These are phyloP conservation scores for Ganoderma boninense DNA, from an alignment of 1,284 basidiomycete genomes.

Conservation along the genomic window DNA sequence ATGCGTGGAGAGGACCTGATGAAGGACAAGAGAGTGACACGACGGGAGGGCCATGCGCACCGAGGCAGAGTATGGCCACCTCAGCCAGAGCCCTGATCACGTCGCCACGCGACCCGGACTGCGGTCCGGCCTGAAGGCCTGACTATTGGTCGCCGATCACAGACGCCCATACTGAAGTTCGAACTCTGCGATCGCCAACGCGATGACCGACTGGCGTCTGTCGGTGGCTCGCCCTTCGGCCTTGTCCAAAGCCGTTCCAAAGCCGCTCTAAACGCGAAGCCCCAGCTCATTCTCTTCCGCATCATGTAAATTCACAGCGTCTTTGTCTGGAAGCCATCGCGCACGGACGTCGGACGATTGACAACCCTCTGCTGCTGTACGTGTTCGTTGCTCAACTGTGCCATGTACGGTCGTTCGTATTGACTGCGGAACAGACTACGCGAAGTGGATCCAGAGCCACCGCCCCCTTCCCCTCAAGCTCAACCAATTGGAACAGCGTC, in stretches of 20 bases:
- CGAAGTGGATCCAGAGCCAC: slow-evolving; percentile 98
- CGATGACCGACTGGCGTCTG: slow-evolving; percentile 19
- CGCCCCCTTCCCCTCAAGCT: slow-evolving; percentile 97
- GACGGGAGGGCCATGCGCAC: neutral
- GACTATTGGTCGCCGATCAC: neutral
- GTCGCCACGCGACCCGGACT: no score
- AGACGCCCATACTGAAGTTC: slow-evolving; percentile 18
- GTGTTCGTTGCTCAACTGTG: no score
- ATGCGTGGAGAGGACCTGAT: no score
- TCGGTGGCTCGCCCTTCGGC: no score
- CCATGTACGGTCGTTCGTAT: no score
- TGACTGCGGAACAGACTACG: no score
- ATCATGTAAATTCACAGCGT: slow-evolving; percentile 81
- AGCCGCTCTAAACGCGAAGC: slow-evolving; percentile 57
- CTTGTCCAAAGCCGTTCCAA: slow-evolving; percentile 72
- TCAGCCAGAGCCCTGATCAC: no score
- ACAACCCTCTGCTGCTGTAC: no score
- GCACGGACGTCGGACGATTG: no score
- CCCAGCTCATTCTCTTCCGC: slow-evolving; percentile 66
- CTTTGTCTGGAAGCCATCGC: slow-evolving; percentile 88
- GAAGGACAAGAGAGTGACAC: slow-evolving; percentile 7
- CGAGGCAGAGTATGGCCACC: slow-evolving; percentile 4
- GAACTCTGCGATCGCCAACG: neutral
- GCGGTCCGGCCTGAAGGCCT: slow-evolving; percentile 11
- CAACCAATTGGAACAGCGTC: slow-evolving; percentile 99